These are phyloP conservation scores for Beauveria asiatica DNA, from an alignment of 2,329 filamentous ascomycete genomes.

Conservation along the genomic window DNA sequence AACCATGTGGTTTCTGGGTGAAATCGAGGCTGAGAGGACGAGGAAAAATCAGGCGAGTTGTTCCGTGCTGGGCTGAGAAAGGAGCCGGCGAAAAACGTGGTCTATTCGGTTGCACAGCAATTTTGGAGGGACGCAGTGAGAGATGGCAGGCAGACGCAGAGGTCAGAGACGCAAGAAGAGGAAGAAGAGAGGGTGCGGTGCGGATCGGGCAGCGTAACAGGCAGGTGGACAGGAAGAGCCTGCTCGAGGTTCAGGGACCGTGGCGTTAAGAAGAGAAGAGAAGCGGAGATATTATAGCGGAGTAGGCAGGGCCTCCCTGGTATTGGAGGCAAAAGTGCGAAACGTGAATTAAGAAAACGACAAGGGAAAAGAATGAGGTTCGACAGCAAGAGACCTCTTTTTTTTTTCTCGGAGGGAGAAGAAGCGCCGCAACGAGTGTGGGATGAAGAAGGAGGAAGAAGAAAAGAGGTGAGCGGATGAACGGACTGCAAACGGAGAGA, in stretches of 20 bases:
- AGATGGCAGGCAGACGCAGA: background rate
- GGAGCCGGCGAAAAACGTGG: too few relatives aligned
- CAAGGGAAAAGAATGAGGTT: background rate
- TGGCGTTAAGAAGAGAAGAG: background rate
- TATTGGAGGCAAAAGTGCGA: background rate
- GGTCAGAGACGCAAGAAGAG: background rate
- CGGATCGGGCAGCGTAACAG: background rate
- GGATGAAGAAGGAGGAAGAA: background rate
- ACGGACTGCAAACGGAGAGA: background rate
- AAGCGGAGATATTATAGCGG: constrained; percentile 8
- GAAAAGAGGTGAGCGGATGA: background rate
- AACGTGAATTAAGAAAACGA: constrained; percentile 1
- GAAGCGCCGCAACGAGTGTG: constrained; percentile 3
- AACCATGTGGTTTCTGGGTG: background rate
- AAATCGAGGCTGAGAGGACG: background rate
- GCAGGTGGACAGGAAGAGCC: background rate
- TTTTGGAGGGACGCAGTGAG: background rate
- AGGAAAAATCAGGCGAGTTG: background rate
- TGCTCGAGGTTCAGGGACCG: constrained; percentile 4
- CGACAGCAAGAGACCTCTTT: background rate
- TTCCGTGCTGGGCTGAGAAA: background rate
- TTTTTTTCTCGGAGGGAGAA: background rate
- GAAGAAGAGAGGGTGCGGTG: background rate
- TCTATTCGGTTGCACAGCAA: background rate
- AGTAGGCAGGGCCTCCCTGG: constrained; percentile 3